phyloP scores from a whole-genome alignment of 75 land plant genomes.

The Pinus taeda region DNA sequence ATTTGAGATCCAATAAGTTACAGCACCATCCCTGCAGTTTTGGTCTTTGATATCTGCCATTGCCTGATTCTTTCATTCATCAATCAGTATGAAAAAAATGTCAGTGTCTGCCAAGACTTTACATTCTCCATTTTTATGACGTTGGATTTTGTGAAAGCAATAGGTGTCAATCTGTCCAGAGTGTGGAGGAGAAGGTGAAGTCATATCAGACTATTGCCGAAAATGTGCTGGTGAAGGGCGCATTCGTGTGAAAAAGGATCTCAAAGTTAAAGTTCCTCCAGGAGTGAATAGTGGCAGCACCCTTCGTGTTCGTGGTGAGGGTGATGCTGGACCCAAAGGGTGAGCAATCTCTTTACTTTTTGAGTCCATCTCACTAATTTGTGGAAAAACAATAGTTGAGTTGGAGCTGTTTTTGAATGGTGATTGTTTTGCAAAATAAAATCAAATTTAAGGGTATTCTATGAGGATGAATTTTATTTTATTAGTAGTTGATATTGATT shows the following conservation, averaged over 20 bases:
- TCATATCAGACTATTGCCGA: slow-evolving; percentile 79
- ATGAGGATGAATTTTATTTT: neutral
- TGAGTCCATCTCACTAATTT: neutral
- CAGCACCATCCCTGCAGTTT: neutral
- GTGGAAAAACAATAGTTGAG: neutral
- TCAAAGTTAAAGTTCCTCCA: slow-evolving; percentile 89
- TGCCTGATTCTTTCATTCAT: neutral
- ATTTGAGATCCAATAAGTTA: neutral
- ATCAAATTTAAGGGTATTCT: neutral
- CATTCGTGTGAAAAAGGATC: slow-evolving; percentile 65
- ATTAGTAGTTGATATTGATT: neutral
- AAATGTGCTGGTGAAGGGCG: slow-evolving; percentile 93
- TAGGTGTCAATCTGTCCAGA: slow-evolving; percentile 88
- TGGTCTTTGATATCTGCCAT: neutral
- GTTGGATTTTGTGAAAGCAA: slow-evolving; percentile 4
- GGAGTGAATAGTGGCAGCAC: slow-evolving; percentile 95
- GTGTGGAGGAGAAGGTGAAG: slow-evolving; percentile 94
- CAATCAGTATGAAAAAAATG: neutral
- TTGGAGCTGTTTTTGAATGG: neutral
- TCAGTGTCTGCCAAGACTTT: neutral
- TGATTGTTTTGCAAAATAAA: too few relatives aligned
- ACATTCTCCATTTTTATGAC: neutral
- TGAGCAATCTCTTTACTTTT: slow-evolving; percentile 18
- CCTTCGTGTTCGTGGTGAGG: slow-evolving; percentile 91
- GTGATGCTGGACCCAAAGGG: slow-evolving; percentile 97